A percentile compares a stretch with the other conserved stretches of the same genome.
Conservation (phyloP, 23 red algal genomes). For the Gracilaria caudata region DNA sequence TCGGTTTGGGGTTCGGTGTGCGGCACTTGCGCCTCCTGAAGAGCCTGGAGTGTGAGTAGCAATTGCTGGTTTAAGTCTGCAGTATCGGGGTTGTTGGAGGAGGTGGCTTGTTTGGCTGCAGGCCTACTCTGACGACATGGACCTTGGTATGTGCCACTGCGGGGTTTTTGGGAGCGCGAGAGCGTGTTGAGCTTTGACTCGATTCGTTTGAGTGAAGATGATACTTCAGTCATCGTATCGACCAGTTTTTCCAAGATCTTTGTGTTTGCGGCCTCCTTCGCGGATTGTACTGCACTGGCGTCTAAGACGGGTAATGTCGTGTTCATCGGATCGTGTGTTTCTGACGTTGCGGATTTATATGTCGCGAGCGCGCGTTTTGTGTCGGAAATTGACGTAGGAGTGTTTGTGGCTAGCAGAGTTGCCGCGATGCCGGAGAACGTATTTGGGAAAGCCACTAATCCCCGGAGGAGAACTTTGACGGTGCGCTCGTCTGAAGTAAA, state of each 20-base stretch:
- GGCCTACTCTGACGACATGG: background rate
- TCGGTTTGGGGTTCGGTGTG: no score
- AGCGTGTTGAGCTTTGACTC: background rate
- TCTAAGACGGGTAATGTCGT: background rate
- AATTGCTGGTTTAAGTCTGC: background rate
- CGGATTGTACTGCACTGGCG: background rate
- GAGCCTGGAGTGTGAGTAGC: background rate
- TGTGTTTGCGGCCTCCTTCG: background rate
- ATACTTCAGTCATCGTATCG: background rate
- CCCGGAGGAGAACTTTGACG: background rate
- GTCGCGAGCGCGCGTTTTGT: background rate
- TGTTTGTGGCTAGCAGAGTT: background rate
- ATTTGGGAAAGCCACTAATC: background rate
- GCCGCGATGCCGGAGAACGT: background rate
- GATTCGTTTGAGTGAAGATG: background rate
- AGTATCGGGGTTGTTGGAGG: background rate
- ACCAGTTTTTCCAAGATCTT: background rate
- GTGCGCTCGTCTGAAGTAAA: background rate
- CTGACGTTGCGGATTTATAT: background rate
- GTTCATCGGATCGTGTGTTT: background rate
- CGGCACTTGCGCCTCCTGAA: background rate
- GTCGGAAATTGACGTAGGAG: background rate
- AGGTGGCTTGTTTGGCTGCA: background rate
- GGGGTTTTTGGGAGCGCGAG: background rate
- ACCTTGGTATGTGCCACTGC: background rate